phyloP scores from a whole-genome alignment of 495 filamentous ascomycete species.

The Penicillium roqueforti region DNA sequence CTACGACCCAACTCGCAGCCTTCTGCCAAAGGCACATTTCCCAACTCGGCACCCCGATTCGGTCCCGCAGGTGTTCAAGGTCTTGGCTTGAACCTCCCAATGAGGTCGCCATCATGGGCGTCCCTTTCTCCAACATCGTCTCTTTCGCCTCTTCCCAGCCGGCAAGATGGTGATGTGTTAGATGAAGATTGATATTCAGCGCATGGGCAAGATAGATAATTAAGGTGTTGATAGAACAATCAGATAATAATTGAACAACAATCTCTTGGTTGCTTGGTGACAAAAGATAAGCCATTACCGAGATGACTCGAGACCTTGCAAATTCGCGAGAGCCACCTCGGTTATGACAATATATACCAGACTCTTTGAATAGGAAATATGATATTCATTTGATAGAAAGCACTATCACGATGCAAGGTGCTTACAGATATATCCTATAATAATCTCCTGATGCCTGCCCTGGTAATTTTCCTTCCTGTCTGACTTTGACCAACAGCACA shows the following conservation, averaged over 20 bases:
- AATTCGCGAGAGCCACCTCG: too few species aligned
- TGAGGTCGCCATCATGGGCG: conserved; percentile 37
- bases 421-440: too few species aligned
- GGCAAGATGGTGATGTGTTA: conserved; percentile 19
- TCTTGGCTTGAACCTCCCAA: conserved; percentile 35
- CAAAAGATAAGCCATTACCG: too few species aligned
- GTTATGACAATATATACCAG: not conserved
- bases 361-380: not conserved
- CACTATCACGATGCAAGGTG: not conserved
- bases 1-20: conserved; percentile 21
- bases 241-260: not conserved
- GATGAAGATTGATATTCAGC: conserved; percentile 19
- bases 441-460: not conserved
- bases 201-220: conserved; percentile 16
- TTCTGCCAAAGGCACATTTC: conserved; percentile 20
- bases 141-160: conserved; percentile 22
- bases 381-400: not conserved
- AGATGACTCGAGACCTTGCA: too few species aligned
- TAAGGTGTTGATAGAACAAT: conserved; percentile 1
- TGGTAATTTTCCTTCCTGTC: not conserved
- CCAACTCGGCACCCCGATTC: conserved; percentile 20
- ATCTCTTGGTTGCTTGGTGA: not conserved
- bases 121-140: conserved; percentile 34
- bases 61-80: conserved; percentile 36
- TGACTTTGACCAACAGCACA: not conserved